These are phyloP conservation scores for Schwanniomyces polymorphus DNA, from an alignment of 805 yeast genomes.

Conservation along the genomic window DNA sequence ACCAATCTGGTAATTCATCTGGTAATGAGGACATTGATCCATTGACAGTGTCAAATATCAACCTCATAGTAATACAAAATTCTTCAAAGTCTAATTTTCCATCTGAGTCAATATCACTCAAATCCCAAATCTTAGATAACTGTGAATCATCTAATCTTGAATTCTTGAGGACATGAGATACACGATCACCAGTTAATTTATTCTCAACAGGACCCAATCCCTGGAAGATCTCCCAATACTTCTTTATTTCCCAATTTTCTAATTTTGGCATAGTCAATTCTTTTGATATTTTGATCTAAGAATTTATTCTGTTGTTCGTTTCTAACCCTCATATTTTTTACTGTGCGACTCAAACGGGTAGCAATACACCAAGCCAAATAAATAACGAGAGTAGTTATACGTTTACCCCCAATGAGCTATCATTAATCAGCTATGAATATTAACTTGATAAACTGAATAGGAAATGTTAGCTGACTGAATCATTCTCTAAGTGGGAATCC, in stretches of 20 bases:
- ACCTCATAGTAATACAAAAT: constrained; percentile 95
- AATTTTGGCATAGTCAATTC: constrained; percentile 53
- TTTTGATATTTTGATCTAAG: neutral
- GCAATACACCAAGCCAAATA: too few relatives aligned
- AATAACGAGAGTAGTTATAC: too few relatives aligned
- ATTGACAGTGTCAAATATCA: constrained; percentile 88
- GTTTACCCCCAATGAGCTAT: too few relatives aligned
- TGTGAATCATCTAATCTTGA: constrained; percentile 79
- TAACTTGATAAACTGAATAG: too few relatives aligned
- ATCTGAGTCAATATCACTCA: constrained; percentile 91
- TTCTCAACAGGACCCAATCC: constrained; percentile 83
- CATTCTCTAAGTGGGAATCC: too few relatives aligned
- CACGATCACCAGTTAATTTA: constrained; percentile 80
- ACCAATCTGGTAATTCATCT: constrained; percentile 79
- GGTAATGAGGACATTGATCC: constrained; percentile 63
- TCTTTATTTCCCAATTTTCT: constrained; percentile 94
- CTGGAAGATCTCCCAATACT: constrained; percentile 96
- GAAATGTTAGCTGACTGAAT: too few relatives aligned
- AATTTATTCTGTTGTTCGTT: neutral
- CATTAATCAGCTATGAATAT: too few relatives aligned
- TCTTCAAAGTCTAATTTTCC: constrained; percentile 94
- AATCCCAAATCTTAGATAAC: constrained; percentile 83
- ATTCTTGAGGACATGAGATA: constrained; percentile 83
- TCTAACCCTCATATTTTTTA: neutral
- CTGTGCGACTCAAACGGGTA: neutral